Percentiles rank a stretch among this genome's conserved stretches.
Conservation (phyloP, 768 basidiomycete genomes). For the Tephrocybe rancida region DNA sequence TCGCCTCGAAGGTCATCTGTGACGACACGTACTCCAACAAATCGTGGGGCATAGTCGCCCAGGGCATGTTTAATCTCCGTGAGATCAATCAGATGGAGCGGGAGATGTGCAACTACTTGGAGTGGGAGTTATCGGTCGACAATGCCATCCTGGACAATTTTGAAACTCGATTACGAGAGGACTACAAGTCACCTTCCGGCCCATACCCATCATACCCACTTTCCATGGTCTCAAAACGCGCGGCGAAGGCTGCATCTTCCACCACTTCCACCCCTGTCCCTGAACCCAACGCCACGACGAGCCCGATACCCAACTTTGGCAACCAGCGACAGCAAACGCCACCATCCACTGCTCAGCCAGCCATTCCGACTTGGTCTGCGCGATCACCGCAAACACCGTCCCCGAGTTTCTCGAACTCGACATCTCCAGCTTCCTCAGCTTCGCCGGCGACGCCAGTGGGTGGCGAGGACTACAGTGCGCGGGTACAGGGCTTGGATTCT, state of each 20-base stretch:
- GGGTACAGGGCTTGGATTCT: constrained; percentile 46
- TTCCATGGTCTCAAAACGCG: constrained; percentile 62
- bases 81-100: constrained; percentile 98
- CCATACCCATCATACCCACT: constrained; percentile 68
- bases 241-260: constrained; percentile 44
- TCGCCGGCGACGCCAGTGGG: constrained; percentile 63
- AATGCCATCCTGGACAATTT: constrained; percentile 61
- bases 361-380: constrained; percentile 30
- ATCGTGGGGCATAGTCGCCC: constrained; percentile 89
- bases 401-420: constrained; percentile 50
- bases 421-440: constrained; percentile 63
- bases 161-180: constrained; percentile 58
- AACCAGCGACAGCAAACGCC: constrained; percentile 34
- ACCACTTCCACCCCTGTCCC: constrained; percentile 39
- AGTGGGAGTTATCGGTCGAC: constrained; percentile 88
- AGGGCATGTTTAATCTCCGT: constrained; percentile 80
- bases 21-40: constrained; percentile 95
- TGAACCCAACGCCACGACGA: constrained; percentile 43
- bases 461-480: constrained; percentile 50
- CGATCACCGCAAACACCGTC: constrained; percentile 58
- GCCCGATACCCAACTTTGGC: constrained; percentile 50
- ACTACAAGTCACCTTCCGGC: constrained; percentile 52
- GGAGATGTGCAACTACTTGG: constrained; percentile 90
- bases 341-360: constrained; percentile 28
- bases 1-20: constrained; percentile 89